These are phyloP conservation scores for Kwoniella mangroviensis DNA, from an alignment of 768 basidiomycete genomes.

Conservation along the genomic window DNA sequence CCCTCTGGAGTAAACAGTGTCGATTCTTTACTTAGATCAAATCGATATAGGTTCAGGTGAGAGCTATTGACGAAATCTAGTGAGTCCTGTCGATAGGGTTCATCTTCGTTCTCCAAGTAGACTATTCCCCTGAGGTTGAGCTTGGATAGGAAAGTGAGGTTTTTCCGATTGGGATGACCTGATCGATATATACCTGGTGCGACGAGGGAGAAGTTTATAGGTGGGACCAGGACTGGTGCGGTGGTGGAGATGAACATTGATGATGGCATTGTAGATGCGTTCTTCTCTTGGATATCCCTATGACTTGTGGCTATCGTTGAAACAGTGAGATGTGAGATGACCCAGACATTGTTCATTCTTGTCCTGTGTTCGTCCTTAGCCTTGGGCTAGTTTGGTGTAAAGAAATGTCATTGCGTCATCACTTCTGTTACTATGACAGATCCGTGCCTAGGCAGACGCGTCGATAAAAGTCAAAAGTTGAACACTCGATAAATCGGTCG, in stretches of 20 bases:
- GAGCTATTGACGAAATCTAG: slow-evolving; percentile 35
- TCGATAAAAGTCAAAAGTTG: too few species aligned
- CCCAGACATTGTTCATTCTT: too few species aligned
- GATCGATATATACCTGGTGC: slow-evolving; percentile 50
- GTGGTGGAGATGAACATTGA: not conserved
- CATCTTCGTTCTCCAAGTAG: slow-evolving; percentile 46
- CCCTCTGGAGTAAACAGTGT: slow-evolving; percentile 31
- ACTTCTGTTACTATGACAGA: too few species aligned
- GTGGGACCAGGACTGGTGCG: slow-evolving; percentile 46
- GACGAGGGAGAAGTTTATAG: slow-evolving; percentile 54
- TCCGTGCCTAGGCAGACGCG: too few species aligned
- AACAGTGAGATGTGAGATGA: not conserved
- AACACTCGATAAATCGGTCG: too few species aligned
- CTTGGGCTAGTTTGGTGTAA: too few species aligned
- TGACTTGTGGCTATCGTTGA: too few species aligned
- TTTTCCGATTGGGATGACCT: slow-evolving; percentile 57
- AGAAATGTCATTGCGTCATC: too few species aligned
- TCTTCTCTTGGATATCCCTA: too few species aligned
- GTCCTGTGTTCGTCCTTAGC: too few species aligned
- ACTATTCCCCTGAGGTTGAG: slow-evolving; percentile 53
- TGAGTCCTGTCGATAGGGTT: slow-evolving; percentile 44
- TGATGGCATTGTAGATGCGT: slow-evolving; percentile 6
- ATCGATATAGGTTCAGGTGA: slow-evolving; percentile 34
- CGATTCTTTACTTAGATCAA: slow-evolving; percentile 42
- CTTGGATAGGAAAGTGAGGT: slow-evolving; percentile 49